Base-by-base conservation (phyloP, 805 yeast genomes). In the Candida yuanshanica region DNA sequence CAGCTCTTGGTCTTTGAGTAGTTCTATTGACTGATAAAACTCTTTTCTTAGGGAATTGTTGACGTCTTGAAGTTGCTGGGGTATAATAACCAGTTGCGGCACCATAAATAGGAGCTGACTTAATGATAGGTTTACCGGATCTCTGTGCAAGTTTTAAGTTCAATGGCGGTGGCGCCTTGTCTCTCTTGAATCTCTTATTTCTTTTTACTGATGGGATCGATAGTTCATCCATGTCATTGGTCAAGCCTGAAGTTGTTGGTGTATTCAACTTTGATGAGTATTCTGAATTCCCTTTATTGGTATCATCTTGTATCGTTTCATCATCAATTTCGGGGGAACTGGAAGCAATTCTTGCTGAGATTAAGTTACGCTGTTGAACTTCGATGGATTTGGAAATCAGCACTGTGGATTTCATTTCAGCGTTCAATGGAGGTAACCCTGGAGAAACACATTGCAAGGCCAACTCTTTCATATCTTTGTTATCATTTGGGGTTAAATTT, bases 51-150 rank as follows among this genome's bases (percentile, higher is more conserved):
- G 39, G 44, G 38, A 51, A 43, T 9, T 39, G 39, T 1, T 47
- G 14, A 13, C 46, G 44, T 37, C 43, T 46, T 20, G 48, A 39
- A 3, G 52, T 44, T 1, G 47, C 41, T 20, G 51, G 52, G 2
- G 47, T 46, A 7, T 36, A 43, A 31, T 45, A 43, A n/a, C 43
- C 41, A 2, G 34, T 45, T 20, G 47, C 45, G 6, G 38, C 18
- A 22, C 46, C 41, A 35, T 52, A 55, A n/a, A 59, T 55, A 13
- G 65, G 65, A 13, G 65, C 65, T 2, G 64, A 58, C 35, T 55
- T 60, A 37, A 61, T 60, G 7, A 46, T 41, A 18, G 63, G 64
- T 16, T 45, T 47, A 23, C 47, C 50, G 4, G 51, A 43, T 0
- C 41, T 20, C 1, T 49, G 37, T 2, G 48, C 47, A 1, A 42